Base-by-base conservation (phyloP, 768 basidiomycete genomes). In the Mrakia gelida region DNA sequence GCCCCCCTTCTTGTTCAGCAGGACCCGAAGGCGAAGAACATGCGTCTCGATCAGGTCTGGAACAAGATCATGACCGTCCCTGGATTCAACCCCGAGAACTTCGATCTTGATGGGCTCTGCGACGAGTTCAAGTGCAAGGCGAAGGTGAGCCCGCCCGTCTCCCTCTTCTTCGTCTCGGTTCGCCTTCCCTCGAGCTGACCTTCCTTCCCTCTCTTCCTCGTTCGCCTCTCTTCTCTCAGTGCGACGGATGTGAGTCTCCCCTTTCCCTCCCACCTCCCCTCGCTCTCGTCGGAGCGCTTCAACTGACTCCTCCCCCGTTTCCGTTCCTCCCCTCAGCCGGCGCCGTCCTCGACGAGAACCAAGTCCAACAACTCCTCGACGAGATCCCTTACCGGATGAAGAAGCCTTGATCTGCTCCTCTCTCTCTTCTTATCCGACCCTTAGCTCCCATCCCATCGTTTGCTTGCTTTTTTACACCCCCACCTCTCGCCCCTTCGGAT, bases 11-110 rank as follows among this genome's bases (percentile, higher is more conserved):
- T n/a, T 59, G 59, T 18, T 30, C 26, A 63, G 38, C 67, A 76
- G 78, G 72, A 75, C 38, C 73, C 67, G 85, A 92, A 87, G 81
- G 90, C 91, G 68, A 86, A 89, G 78, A 93, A 93, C 80, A 85
- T 93, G 18, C 91, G 92, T 83, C 90, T 93, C 30, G 86, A 92
- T 62, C 88, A 89, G 77, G 92, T 92, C 18, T 94, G 92, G 92
- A 85, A 89, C 80, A 90, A 86, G 81, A 91, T 94, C 59, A 81
- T 91, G 89, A 30, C 88, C 88, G 45, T 88, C 90, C 82, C 92
- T 92, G 3, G 89, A 81, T 93, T 91, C 84, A 92, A 91, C 88
- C 92, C 92, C 34, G 81, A 92, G 90, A 91, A 92, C 81, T 86
- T 89, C 56, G 93, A 94, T 81, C 89, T 94, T 77, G 92, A 91